Evolutionary conservation across 768 basidiomycete species (phyloP).

Genomic region (Suillus luteus): DNA sequence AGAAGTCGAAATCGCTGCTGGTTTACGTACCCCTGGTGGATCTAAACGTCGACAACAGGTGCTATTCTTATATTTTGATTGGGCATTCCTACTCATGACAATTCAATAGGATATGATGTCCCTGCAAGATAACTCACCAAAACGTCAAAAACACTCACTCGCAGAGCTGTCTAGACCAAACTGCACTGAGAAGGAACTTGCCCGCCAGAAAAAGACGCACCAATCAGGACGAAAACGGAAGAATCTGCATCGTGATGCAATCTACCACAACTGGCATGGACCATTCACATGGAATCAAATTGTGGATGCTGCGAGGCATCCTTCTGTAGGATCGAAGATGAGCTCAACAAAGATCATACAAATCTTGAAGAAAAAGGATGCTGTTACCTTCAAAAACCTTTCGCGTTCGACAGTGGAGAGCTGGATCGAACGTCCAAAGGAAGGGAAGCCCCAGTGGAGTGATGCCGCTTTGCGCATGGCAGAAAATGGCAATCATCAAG

Average conservation of each 20-base stretch:
- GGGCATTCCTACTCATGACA: neutral
- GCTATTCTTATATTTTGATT: neutral
- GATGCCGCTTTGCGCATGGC: neutral
- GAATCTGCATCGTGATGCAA: neutral
- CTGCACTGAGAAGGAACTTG: no score
- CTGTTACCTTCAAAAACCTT: neutral
- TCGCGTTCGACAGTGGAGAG: neutral
- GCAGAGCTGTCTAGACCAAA: no score
- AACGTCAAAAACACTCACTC: no score
- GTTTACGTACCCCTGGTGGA: no score
- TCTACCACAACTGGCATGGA: neutral
- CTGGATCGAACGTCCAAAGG: neutral
- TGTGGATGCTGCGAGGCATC: neutral
- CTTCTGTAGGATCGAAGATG: neutral
- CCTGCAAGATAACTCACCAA: no score
- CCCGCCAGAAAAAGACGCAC: no score
- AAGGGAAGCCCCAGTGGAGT: neutral
- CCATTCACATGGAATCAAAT: neutral
- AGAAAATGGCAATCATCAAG: slow-evolving; percentile 1
- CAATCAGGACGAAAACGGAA: no score
- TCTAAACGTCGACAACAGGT: neutral
- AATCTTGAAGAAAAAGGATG: neutral
- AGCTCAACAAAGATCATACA: neutral
- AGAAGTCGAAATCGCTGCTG: no score
- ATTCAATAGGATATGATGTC: no score